A percentile compares a stretch with the other conserved stretches of the same genome.
phyloP scores from a whole-genome alignment of 1,139 yeast species.

The Hanseniaspora uvarum region DNA sequence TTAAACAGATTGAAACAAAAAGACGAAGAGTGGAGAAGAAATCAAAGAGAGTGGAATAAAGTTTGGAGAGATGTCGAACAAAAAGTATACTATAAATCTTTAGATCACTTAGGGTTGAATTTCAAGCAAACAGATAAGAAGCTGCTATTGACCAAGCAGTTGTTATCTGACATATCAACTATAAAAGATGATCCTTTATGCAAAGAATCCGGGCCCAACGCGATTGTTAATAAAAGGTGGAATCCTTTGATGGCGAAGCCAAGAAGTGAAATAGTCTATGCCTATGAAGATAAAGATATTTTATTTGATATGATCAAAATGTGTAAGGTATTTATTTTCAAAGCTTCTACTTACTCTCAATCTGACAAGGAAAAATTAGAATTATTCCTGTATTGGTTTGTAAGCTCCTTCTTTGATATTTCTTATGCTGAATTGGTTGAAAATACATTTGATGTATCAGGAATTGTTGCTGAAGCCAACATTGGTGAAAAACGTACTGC shows the following conservation, averaged over 20 bases:
- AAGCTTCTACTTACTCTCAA: conserved; percentile 63
- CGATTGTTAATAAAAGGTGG: conserved; percentile 46
- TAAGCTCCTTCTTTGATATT: conserved; percentile 58
- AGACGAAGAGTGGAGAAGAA: conserved; percentile 98
- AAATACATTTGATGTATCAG: neutral
- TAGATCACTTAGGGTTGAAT: conserved; percentile 90
- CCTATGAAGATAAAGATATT: conserved; percentile 55
- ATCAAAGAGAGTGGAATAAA: conserved; percentile 97
- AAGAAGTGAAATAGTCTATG: conserved; percentile 65
- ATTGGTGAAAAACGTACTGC: conserved; percentile 12
- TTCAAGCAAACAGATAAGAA: conserved; percentile 96
- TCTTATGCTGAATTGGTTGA: conserved; percentile 22
- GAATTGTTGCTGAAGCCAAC: neutral
- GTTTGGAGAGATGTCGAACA: conserved; percentile 98
- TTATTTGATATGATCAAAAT: conserved; percentile 64
- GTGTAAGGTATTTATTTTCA: conserved; percentile 57
- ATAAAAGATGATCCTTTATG: conserved; percentile 66
- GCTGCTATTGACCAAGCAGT: conserved; percentile 74
- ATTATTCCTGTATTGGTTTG: conserved; percentile 60
- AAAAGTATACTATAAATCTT: conserved; percentile 81
- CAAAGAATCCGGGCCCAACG: conserved; percentile 4
- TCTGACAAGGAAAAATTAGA: conserved; percentile 72
- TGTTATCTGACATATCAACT: conserved; percentile 84
- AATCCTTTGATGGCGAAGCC: conserved; percentile 84
- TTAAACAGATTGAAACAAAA: conserved; percentile 86